Evolutionary conservation across 345 rosid genomes (phyloP).

Genomic region (Citrus australasica): DNA sequence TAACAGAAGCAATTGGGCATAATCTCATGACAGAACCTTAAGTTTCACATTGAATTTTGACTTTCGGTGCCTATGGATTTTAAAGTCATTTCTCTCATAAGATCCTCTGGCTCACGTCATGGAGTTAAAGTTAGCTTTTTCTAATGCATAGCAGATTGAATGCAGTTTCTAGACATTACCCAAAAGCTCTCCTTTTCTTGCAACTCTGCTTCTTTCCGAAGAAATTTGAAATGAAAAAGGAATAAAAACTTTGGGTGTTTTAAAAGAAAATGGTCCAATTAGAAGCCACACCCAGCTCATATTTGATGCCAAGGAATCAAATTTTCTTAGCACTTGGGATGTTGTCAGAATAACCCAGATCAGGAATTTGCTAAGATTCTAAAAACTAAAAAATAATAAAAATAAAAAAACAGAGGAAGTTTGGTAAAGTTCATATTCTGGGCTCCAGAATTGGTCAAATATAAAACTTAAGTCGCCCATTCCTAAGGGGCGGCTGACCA

Average conservation of each 20-base stretch:
- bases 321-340: not conserved
- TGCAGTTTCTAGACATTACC: not conserved
- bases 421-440: not conserved
- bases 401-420: not conserved
- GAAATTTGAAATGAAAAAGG: not conserved
- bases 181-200: not conserved
- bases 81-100: not conserved
- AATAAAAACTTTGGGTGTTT: not conserved
- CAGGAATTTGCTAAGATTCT: slow-evolving; percentile 1
- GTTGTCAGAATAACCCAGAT: not conserved
- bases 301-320: not conserved
- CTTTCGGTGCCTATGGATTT: not conserved
- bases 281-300: not conserved
- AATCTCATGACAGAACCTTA: not conserved
- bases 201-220: not conserved
- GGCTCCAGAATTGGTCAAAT: slow-evolving; percentile 12
- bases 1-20: not conserved
- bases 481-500: slow-evolving; percentile 16
- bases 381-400: not conserved
- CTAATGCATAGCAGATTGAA: not conserved
- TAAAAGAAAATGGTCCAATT: not conserved
- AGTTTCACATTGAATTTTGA: not conserved
- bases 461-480: not conserved
- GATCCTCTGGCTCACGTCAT: not conserved
- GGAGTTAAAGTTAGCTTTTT: not conserved